These are phyloP conservation scores for Solanum pinnatisectum DNA, from an alignment of 257 asterid species.

Conservation along the genomic window DNA sequence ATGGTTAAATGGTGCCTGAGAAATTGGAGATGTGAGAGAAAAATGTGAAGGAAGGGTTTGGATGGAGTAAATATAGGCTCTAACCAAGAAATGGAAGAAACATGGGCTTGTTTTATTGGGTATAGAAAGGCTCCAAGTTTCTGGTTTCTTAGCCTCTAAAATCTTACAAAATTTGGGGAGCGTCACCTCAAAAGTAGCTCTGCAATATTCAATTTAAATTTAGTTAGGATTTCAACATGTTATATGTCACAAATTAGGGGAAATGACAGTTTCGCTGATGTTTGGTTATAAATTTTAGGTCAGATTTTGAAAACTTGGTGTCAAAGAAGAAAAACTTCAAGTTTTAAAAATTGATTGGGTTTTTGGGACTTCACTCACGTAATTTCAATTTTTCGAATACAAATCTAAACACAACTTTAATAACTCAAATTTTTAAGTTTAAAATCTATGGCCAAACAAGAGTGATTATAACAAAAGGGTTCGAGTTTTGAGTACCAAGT, in stretches of 20 bases:
- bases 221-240: fast-evolving
- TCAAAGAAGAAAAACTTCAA: background rate
- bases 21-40: background rate
- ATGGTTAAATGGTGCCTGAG: conserved; percentile 3
- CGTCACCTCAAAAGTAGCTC: background rate
- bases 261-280: background rate
- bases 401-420: background rate
- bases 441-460: background rate
- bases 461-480: background rate
- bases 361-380: background rate
- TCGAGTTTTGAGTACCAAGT: background rate
- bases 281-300: background rate
- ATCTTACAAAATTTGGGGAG: background rate
- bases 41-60: background rate
- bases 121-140: background rate
- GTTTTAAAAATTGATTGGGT: background rate
- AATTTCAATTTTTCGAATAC: background rate
- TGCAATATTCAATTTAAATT: too few species aligned
- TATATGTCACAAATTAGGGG: too few species aligned
- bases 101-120: conserved; percentile 7
- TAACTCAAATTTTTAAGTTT: background rate
- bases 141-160: background rate
- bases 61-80: conserved; percentile 1
- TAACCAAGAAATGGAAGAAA: conserved; percentile 15
- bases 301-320: background rate